Percentiles rank a stretch among this genome's conserved stretches.
Conservation (phyloP, 768 basidiomycete species). For the Gyrodon lividus region DNA sequence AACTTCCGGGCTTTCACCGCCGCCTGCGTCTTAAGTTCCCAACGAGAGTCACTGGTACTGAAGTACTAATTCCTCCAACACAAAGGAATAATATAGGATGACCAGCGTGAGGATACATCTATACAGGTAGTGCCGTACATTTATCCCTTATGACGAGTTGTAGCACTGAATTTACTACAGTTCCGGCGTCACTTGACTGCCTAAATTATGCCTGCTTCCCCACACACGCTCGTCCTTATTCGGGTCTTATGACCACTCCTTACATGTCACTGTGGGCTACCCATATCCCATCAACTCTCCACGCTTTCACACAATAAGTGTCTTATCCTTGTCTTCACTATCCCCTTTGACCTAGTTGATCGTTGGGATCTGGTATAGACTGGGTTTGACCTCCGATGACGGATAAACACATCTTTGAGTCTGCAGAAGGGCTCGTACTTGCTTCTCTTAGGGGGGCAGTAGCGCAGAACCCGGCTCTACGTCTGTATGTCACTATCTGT, state of each 20-base stretch:
- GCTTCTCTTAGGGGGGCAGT: conserved; percentile 43
- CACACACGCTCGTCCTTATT: background rate
- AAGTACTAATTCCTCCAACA: no score
- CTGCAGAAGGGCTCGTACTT: conserved; percentile 42
- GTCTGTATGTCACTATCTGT: conserved; percentile 32
- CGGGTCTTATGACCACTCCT: background rate
- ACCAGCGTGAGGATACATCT: background rate
- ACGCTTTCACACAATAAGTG: background rate
- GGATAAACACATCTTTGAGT: conserved; percentile 42
- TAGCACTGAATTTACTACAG: background rate
- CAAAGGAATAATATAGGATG: no score
- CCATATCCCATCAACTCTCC: background rate
- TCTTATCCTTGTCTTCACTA: background rate
- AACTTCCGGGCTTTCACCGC: no score
- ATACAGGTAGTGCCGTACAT: background rate
- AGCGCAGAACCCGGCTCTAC: conserved; percentile 39
- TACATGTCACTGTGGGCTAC: background rate
- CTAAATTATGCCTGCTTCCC: background rate
- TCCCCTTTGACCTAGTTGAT: background rate
- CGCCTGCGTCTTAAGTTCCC: no score
- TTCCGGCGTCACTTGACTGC: background rate
- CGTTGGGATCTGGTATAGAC: background rate
- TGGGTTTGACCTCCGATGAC: conserved; percentile 30
- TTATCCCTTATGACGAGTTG: background rate
- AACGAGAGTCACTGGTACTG: no score